Base-by-base conservation (phyloP, 202 grass and related monocot species). In the Zoysia matrella region DNA sequence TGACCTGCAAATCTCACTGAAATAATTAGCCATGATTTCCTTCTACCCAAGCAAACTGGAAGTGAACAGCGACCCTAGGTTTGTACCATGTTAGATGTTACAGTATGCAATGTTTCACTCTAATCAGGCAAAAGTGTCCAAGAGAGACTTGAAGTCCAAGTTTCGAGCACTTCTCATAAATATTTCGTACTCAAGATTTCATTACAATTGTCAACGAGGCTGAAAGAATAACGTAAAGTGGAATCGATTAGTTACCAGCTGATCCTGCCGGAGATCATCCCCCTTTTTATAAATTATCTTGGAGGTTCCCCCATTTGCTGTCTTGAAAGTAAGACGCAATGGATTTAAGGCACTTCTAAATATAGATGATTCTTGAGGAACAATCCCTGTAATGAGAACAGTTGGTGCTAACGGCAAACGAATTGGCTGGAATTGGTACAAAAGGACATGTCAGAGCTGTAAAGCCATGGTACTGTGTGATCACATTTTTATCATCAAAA, bases 271-370 rank as follows among this genome's bases (percentile, higher is more conserved):
- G 84, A 99, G 92, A 77, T 99, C 93, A 83, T 99, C 96, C 9
- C 96, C 96, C 80, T 99, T 99, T 85, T 99, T 99, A 69, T 92
- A 99, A 71, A 99, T 95, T 48, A 96, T 85, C 85, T 94, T 99
- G 52, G 82, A 95, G 72, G 87, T 93, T 88, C 71, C 82, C 53
- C 91, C 89, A 57, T 86, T 96, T 89, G 79, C 80, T 6, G 96
- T 99, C 71, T 90, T 92, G 90, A 95, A 99, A 76, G 96, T 93
- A 72, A 99, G 91, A 15, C 89, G 89, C 68, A 99, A 84, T 74
- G 96, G 96, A 90, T 83, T 79, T 80, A 99, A 88, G 64, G 92
- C 87, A 44, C 96, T 99, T 86, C 80, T 99, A 69, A 99, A 99
- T 87, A 99, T 92, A 72, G 91, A 94, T 43, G 91, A 99, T 73